phyloP scores from a whole-genome alignment of 2,329 filamentous ascomycete species.

The Xylaria hypoxylon region DNA sequence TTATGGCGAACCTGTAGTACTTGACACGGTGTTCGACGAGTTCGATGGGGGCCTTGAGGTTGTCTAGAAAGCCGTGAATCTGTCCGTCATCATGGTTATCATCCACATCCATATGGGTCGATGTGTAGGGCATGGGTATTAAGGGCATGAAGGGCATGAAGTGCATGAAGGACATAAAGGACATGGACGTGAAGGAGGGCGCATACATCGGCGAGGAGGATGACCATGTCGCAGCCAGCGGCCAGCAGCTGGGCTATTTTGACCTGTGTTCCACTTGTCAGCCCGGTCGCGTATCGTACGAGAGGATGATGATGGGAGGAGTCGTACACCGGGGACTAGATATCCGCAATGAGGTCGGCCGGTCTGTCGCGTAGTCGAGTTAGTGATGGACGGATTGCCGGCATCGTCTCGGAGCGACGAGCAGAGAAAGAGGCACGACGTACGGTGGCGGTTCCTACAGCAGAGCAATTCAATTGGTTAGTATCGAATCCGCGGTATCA shows the following conservation, averaged over 20 bases:
- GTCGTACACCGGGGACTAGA: slow-evolving; percentile 75
- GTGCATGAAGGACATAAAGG: too few species aligned
- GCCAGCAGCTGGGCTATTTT: slow-evolving; percentile 90
- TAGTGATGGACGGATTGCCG: neutral
- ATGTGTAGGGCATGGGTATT: neutral
- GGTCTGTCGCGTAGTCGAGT: slow-evolving; percentile 57
- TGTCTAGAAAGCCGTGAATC: slow-evolving; percentile 79
- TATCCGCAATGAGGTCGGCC: slow-evolving; percentile 92
- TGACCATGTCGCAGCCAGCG: slow-evolving; percentile 84
- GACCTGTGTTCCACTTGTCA: slow-evolving; percentile 56
- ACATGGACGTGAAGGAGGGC: neutral
- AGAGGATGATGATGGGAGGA: neutral
- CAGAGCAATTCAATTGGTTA: slow-evolving; percentile 29
- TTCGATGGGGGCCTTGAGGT: slow-evolving; percentile 88
- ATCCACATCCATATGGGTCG: neutral
- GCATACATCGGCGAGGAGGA: slow-evolving; percentile 77
- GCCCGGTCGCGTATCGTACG: neutral
- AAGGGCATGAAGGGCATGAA: too few species aligned
- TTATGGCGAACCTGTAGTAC: slow-evolving; percentile 86
- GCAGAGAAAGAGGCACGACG: slow-evolving; percentile 60
- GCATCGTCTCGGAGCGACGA: neutral
- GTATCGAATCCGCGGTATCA: slow-evolving; percentile 5
- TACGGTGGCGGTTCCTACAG: slow-evolving; percentile 72
- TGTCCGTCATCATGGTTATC: slow-evolving; percentile 12
- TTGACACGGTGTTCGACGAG: slow-evolving; percentile 83